Base-by-base conservation (phyloP, 2,329 filamentous ascomycete genomes). In the Phaeosphaeriaceae sp. region DNA sequence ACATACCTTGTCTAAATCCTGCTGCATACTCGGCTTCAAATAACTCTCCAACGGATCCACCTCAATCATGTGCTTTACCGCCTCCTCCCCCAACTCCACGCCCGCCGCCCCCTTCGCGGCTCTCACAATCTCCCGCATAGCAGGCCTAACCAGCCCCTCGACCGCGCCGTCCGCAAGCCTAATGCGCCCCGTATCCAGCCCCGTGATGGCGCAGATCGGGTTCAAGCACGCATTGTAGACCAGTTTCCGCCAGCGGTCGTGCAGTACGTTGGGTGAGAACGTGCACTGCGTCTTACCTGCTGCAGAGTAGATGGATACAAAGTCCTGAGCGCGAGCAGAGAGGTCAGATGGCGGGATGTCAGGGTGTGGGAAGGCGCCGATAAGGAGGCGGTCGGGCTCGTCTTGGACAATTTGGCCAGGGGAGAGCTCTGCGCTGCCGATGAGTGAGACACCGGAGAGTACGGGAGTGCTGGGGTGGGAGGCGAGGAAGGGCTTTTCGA, bases 1-100 rank as follows among this genome's bases (percentile, higher is more conserved):
- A 62, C 67, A 27, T 51, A 76, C 79, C 76, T 86, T 86, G 36
- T 78, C 73, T 7, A 81, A 71, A 70, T 88, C 85, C 58, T 83
- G 80, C 17, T 80, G 75, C 85, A 87, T 87, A 62, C 83, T 85
- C 0, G 84, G 85, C 59, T 78, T 76, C 60, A 84, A 78, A 41
- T 80, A 82, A 45, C 80, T 79, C 47, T 82, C 80, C 20, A 82
- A 71, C 0, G 83, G 83, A 74, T 87, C 84, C 41, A 77, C 68
- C 25, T 79, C 70, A 42, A 88, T 82, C 62, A 82, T 79, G 3
- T 67, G 60, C 19, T 84, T 77, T 19, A 81, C 76, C 2, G 84
- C 65, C 7, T 79, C 80, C 0, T 78, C 77, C 0, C 76, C 77
- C 5, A 87, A 68, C 20, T 78, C 68, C 3, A 80, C 72, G 0